Evolutionary conservation across 1,139 yeast genomes (phyloP).

Genomic region (Sugiyamaella pinicola): DNA sequence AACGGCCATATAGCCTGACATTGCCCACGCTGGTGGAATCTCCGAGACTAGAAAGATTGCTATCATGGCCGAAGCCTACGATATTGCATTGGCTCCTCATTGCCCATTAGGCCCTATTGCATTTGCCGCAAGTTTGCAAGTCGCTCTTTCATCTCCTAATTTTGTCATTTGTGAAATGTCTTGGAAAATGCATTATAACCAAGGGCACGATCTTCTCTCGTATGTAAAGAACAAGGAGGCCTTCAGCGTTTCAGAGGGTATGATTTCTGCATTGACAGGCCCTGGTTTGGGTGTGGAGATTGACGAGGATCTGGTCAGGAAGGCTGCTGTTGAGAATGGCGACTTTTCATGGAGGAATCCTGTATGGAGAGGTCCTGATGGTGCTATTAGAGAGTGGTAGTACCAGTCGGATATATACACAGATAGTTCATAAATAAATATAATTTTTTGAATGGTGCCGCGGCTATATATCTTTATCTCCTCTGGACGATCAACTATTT

Average conservation of each 20-base stretch:
- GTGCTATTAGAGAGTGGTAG: slow-evolving; percentile 37
- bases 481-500: too few species aligned
- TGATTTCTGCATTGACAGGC: slow-evolving; percentile 31
- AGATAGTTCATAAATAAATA: too few species aligned
- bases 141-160: slow-evolving; percentile 37
- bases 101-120: slow-evolving; percentile 42
- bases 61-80: slow-evolving; percentile 40
- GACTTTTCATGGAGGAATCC: slow-evolving; percentile 38
- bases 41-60: slow-evolving; percentile 39
- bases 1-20: slow-evolving; percentile 34
- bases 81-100: slow-evolving; percentile 41
- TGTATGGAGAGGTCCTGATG: slow-evolving; percentile 37
- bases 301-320: slow-evolving; percentile 35
- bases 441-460: too few species aligned
- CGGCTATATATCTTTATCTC: too few species aligned
- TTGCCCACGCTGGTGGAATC: slow-evolving; percentile 41
- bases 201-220: slow-evolving; percentile 34
- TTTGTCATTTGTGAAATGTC: slow-evolving; percentile 40
- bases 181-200: slow-evolving; percentile 38
- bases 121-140: slow-evolving; percentile 39
- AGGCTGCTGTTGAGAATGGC: slow-evolving; percentile 29
- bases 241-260: slow-evolving; percentile 35
- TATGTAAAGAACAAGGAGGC: slow-evolving; percentile 35
- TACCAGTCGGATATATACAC: too few species aligned
- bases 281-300: slow-evolving; percentile 40